phyloP scores from a whole-genome alignment of 495 filamentous ascomycete genomes.

The Lichenothelia convexa region DNA sequence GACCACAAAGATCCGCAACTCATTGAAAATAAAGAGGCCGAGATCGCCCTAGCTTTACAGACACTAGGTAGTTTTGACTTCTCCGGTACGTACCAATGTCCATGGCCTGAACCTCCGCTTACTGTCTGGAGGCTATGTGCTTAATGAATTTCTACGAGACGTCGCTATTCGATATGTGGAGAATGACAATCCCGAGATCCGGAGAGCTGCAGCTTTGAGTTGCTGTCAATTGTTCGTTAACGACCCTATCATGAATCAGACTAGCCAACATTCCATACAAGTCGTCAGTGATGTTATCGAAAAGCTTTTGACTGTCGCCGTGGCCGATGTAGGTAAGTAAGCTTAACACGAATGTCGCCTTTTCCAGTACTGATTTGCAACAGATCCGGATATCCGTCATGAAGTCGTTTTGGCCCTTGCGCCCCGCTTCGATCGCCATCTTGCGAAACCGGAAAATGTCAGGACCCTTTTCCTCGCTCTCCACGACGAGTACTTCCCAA shows the following conservation, averaged over 20 bases:
- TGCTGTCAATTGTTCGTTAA: constrained; percentile 93
- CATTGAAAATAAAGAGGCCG: constrained; percentile 59
- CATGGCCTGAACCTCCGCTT: constrained; percentile 8
- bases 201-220: constrained; percentile 85
- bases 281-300: constrained; percentile 96
- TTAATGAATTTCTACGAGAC: constrained; percentile 97
- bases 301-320: constrained; percentile 81
- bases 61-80: constrained; percentile 97
- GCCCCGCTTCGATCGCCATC: constrained; percentile 81
- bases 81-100: constrained; percentile 28
- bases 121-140: constrained; percentile 46
- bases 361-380: constrained; percentile 9
- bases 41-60: constrained; percentile 80
- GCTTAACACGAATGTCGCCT: too few species aligned
- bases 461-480: constrained; percentile 85
- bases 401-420: constrained; percentile 80
- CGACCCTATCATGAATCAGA: constrained; percentile 95
- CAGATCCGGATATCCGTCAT: constrained; percentile 63
- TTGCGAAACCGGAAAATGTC: constrained; percentile 90
- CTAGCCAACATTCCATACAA: constrained; percentile 85
- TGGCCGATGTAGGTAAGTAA: constrained; percentile 49
- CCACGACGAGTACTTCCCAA: constrained; percentile 84
- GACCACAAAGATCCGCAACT: constrained; percentile 62
- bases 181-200: constrained; percentile 81
- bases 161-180: constrained; percentile 96